Evolutionary conservation across 1,284 basidiomycete species (phyloP).

Genomic region (Ceratobasidium sp.): DNA sequence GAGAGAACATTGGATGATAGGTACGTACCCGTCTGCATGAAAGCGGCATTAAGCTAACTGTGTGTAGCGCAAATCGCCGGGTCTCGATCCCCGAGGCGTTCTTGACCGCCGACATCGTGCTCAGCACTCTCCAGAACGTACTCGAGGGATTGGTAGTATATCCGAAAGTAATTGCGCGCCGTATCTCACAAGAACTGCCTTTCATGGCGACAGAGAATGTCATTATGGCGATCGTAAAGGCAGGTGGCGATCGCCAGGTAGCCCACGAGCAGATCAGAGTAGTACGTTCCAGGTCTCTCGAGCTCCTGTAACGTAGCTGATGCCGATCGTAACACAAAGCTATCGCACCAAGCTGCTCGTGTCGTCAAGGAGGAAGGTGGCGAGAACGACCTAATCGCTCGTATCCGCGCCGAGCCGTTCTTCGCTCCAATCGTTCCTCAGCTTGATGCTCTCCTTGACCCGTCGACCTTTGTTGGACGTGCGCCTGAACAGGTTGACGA

Average conservation of each 20-base stretch:
- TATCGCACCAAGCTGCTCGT: constrained; percentile 95
- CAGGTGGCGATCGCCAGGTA: constrained; percentile 94
- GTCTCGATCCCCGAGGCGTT: constrained; percentile 97
- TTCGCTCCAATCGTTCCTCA: constrained; percentile 67
- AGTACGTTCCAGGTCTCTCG: constrained; percentile 25
- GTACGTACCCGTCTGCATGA: constrained; percentile 55
- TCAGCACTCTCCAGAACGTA: constrained; percentile 96
- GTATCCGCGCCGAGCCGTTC: constrained; percentile 75
- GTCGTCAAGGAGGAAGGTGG: constrained; percentile 96
- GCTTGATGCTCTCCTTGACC: constrained; percentile 78
- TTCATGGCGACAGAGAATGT: constrained; percentile 99
- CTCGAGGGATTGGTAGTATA: constrained; percentile 98
- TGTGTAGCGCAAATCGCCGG: constrained; percentile 87
- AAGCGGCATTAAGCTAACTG: constrained; percentile 5
- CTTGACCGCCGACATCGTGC: constrained; percentile 95
- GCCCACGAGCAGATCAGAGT: constrained; percentile 97
- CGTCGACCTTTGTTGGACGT: constrained; percentile 86
- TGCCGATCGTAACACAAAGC: constrained; percentile 53
- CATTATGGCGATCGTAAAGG: constrained; percentile 98
- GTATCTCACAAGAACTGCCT: constrained; percentile 94
- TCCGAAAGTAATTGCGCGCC: constrained; percentile 91
- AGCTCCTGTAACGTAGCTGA: constrained; percentile 8
- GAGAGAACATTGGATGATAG: constrained; percentile 96
- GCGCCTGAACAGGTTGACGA: constrained; percentile 93
- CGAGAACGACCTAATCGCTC: constrained; percentile 95